Conservation (phyloP, 805 yeast species). For the Starmerella ratchasimensis region DNA sequence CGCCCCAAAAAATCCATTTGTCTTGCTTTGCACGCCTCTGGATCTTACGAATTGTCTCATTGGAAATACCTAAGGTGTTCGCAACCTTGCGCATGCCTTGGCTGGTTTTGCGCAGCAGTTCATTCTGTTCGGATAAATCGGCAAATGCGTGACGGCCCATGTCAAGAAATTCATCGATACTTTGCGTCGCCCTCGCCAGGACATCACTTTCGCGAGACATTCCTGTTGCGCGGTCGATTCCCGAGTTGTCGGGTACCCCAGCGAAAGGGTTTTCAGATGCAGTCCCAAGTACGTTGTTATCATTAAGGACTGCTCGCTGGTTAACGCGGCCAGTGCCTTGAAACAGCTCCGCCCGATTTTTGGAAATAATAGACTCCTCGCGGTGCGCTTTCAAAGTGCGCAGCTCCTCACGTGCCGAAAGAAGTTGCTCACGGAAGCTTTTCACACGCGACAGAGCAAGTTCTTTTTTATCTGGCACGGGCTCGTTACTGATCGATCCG, state of each 20-base stretch:
- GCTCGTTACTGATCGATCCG: conserved; percentile 45
- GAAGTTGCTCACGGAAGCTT: conserved; percentile 36
- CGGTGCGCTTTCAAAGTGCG: conserved; percentile 41
- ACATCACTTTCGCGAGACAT: conserved; percentile 51
- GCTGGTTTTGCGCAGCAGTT: conserved; percentile 49
- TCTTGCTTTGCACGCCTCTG: conserved; percentile 77
- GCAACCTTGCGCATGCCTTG: conserved; percentile 52
- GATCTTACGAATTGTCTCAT: conserved; percentile 64
- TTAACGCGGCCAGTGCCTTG: conserved; percentile 24
- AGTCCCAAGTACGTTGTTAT: not conserved
- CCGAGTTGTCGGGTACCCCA: conserved; percentile 4
- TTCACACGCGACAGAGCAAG: conserved; percentile 49
- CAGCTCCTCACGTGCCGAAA: conserved; percentile 37
- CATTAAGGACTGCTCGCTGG: not conserved
- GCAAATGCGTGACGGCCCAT: conserved; percentile 79
- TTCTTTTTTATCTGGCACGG: conserved; percentile 37
- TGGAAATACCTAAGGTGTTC: conserved; percentile 73
- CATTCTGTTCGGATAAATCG: conserved; percentile 75
- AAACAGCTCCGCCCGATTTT: conserved; percentile 40
- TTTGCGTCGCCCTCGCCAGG: conserved; percentile 53
- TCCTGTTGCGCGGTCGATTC: conserved; percentile 40
- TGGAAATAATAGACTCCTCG: conserved; percentile 38
- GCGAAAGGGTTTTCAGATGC: conserved; percentile 25
- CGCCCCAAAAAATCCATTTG: conserved; percentile 72
- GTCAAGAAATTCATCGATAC: conserved; percentile 77